Conservation (phyloP, 495 filamentous ascomycete species). For the Chaetomium fimeti region DNA sequence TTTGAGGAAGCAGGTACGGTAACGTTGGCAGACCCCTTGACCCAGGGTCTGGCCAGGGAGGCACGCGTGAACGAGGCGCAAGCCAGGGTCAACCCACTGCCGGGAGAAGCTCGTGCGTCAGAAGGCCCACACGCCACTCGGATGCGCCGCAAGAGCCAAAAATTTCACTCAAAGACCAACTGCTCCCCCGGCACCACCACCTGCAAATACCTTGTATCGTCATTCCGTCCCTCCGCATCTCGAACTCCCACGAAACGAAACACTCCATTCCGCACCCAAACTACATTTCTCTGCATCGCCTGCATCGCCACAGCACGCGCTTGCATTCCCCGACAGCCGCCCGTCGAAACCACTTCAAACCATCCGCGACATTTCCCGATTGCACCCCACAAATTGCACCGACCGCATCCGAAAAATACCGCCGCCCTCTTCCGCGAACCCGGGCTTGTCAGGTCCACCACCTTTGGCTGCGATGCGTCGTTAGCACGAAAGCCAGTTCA, state of each 20-base stretch:
- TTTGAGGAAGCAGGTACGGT: not conserved
- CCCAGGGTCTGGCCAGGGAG: not conserved
- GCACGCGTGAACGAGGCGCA: not conserved
- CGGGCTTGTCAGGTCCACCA: slow-evolving; percentile 25
- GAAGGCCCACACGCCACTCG: slow-evolving; percentile 1
- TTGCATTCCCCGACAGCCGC: slow-evolving; percentile 5
- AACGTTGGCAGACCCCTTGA: not conserved
- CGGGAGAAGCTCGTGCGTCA: slow-evolving; percentile 2
- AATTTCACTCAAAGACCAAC: slow-evolving; percentile 29
- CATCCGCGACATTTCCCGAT: not conserved
- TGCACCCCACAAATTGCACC: not conserved
- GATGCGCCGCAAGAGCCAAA: slow-evolving; percentile 23
- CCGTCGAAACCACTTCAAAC: not conserved
- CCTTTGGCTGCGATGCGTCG: slow-evolving; percentile 34
- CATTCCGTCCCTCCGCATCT: slow-evolving; percentile 24
- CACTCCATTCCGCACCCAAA: not conserved
- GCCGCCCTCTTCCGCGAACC: slow-evolving; percentile 18
- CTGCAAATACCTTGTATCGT: slow-evolving; percentile 28
- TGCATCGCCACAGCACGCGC: slow-evolving; percentile 3
- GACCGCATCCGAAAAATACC: slow-evolving; percentile 7
- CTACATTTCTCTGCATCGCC: not conserved
- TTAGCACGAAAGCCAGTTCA: slow-evolving; percentile 41
- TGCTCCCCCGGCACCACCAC: slow-evolving; percentile 1
- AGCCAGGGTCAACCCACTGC: slow-evolving; percentile 13
- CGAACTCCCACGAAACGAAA: slow-evolving; percentile 11